A percentile compares a stretch with the other conserved stretches of the same genome.
Evolutionary conservation across 2,329 filamentous ascomycete genomes (phyloP).

Genomic region (Nothophoma quercina): DNA sequence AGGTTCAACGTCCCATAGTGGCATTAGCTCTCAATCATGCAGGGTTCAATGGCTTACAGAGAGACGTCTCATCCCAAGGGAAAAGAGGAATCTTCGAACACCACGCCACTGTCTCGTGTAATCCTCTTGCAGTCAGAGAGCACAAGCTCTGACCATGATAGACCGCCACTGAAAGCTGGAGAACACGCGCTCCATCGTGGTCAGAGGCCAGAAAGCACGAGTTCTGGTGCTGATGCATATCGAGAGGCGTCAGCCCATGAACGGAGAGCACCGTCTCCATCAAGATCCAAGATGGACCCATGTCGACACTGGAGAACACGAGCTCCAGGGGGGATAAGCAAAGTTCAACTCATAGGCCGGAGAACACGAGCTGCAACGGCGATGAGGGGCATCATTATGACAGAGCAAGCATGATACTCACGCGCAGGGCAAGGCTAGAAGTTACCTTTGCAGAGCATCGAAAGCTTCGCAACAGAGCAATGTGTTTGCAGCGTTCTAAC

Average conservation of each 20-base stretch:
- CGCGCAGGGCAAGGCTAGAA: background rate
- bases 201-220: slow-evolving; percentile 1
- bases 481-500: background rate
- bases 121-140: background rate
- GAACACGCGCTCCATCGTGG: background rate
- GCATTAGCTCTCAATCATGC: background rate
- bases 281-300: background rate
- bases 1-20: background rate
- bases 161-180: background rate
- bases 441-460: slow-evolving; percentile 4
- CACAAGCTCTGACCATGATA: background rate
- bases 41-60: background rate
- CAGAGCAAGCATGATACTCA: background rate
- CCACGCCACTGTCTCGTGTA: background rate
- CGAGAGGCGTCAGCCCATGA: background rate
- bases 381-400: background rate
- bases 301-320: background rate
- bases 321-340: background rate
- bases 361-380: background rate
- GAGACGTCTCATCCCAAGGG: background rate
- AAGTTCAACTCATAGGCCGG: background rate
- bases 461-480: background rate
- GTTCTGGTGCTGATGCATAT: background rate
- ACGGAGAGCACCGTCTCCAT: background rate
- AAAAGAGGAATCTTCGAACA: background rate